Evolutionary conservation across 2,329 filamentous ascomycete genomes (phyloP).

Genomic region (Curvularia eragrostidis): DNA sequence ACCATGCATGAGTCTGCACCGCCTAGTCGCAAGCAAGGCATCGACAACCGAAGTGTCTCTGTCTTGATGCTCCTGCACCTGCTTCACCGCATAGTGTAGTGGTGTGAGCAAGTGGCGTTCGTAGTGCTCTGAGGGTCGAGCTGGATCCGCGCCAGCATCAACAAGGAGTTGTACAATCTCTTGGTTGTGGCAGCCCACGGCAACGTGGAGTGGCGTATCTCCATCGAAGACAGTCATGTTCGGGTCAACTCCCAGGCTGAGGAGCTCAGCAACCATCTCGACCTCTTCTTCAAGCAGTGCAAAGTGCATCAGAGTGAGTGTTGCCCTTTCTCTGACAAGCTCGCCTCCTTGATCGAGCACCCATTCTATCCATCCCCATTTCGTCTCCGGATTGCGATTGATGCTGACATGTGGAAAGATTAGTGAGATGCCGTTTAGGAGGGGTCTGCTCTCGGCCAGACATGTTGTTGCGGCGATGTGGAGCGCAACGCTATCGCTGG

Average conservation of each 20-base stretch:
- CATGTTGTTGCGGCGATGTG: conserved; percentile 27
- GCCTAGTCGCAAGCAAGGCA: neutral
- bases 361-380: conserved; percentile 31
- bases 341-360: conserved; percentile 27
- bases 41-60: neutral
- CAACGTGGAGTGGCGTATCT: conserved; percentile 22
- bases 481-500: conserved; percentile 26
- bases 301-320: conserved; percentile 24
- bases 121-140: neutral
- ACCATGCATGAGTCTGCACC: neutral
- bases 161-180: conserved; percentile 21
- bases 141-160: neutral
- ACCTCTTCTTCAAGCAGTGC: conserved; percentile 20
- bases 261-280: conserved; percentile 20
- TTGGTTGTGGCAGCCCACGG: conserved; percentile 19
- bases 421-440: neutral
- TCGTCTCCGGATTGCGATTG: conserved; percentile 11
- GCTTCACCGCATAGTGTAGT: neutral
- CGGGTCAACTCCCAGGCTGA: conserved; percentile 22
- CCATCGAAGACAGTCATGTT: conserved; percentile 20
- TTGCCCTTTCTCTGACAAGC: conserved; percentile 22
- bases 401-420: neutral
- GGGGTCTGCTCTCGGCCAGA: conserved; percentile 8
- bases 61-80: neutral
- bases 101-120: neutral